These are phyloP conservation scores for Russula ochroleuca DNA, from an alignment of 768 basidiomycete genomes.

Conservation along the genomic window DNA sequence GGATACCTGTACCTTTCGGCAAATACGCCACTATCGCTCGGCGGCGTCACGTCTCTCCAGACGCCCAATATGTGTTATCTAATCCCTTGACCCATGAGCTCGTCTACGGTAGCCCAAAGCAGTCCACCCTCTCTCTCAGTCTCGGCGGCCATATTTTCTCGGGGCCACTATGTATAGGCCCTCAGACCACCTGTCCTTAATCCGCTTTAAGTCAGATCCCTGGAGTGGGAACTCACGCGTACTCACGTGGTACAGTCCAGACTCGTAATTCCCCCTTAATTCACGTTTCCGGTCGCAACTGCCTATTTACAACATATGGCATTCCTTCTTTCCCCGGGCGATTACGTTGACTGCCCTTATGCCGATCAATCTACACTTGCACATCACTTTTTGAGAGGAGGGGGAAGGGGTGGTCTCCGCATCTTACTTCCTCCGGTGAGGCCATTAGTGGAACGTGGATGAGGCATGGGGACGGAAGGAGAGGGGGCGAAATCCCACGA, in stretches of 20 bases:
- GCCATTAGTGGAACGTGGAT: background rate
- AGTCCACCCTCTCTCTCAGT: background rate
- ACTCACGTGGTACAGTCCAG: background rate
- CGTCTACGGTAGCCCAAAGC: background rate
- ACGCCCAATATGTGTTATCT: conserved; percentile 3
- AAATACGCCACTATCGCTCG: conserved; percentile 3
- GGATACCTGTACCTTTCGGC: background rate
- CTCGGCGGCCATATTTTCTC: background rate
- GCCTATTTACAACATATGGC: background rate
- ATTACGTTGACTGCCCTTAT: background rate
- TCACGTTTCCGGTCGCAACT: background rate
- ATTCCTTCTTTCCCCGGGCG: background rate
- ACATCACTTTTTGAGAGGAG: background rate
- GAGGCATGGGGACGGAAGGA: background rate
- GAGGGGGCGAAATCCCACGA: background rate
- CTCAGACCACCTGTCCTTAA: background rate
- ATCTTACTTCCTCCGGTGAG: background rate
- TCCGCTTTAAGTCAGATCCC: background rate
- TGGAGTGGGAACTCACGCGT: background rate
- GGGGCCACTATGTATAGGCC: too few relatives aligned
- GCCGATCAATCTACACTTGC: background rate
- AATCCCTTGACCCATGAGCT: background rate
- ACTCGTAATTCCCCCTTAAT: background rate
- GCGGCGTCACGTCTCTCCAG: background rate
- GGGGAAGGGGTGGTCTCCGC: background rate